Percentiles rank a stretch among this genome's conserved stretches.
Evolutionary conservation across 768 basidiomycete species (phyloP).

Genomic region (Tylopilus vinaceipallidus): DNA sequence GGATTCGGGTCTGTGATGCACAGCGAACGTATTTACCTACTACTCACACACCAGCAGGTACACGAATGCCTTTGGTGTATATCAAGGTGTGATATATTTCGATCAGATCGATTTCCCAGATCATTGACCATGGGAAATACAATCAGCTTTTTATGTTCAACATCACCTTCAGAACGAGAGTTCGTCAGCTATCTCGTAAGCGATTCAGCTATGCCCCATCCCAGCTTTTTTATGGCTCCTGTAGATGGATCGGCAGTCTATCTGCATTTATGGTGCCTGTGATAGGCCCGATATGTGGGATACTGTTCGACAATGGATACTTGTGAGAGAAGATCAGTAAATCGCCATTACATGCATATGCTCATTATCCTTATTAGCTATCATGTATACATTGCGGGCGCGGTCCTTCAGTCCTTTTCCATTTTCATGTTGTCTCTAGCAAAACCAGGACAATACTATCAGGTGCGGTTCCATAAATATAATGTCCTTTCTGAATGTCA

Average conservation of each 20-base stretch:
- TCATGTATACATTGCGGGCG: no score
- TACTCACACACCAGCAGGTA: constrained; percentile 11
- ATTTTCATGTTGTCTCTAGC: no score
- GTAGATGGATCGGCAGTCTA: constrained; percentile 27
- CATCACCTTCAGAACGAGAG: constrained; percentile 21
- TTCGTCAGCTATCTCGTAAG: constrained; percentile 26
- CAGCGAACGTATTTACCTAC: not conserved
- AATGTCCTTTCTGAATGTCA: no score
- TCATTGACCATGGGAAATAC: not conserved
- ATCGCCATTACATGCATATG: no score
- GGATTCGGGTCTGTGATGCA: constrained; percentile 21
- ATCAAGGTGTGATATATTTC: constrained; percentile 23
- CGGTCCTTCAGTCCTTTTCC: no score
- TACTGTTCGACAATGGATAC: constrained; percentile 25
- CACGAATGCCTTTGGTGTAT: constrained; percentile 25
- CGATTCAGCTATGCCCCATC: not conserved
- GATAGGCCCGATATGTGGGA: constrained; percentile 23
- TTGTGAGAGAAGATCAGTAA: constrained; percentile 17
- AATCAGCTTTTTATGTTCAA: constrained; percentile 23
- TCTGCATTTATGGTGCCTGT: constrained; percentile 11
- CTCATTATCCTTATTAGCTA: no score
- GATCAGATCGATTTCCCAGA: no score
- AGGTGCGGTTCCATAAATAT: no score
- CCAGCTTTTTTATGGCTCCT: not conserved
- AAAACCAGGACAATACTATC: no score